Percentiles rank a stretch among this genome's conserved stretches.
Conservation (phyloP, 805 yeast genomes). For the Candida awuae region DNA sequence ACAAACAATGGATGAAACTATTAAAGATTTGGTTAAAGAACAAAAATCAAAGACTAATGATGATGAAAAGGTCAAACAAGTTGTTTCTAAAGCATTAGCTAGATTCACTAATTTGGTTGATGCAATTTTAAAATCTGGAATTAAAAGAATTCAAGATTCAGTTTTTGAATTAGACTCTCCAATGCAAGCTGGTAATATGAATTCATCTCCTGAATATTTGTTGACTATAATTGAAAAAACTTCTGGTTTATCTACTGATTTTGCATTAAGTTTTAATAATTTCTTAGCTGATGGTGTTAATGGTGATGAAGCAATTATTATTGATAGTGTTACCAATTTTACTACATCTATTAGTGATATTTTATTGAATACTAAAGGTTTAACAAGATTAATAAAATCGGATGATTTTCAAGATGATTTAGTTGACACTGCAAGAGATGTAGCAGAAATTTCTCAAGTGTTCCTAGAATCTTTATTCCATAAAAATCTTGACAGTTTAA, state of each 20-base stretch:
- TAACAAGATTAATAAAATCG: slow-evolving; percentile 44
- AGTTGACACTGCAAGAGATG: slow-evolving; percentile 40
- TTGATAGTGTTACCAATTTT: slow-evolving; percentile 55
- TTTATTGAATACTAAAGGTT: slow-evolving; percentile 61
- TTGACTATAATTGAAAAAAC: slow-evolving; percentile 64
- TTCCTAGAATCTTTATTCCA: slow-evolving; percentile 57
- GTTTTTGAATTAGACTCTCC: slow-evolving; percentile 66
- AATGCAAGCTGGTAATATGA: slow-evolving; percentile 74
- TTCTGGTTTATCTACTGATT: slow-evolving; percentile 65
- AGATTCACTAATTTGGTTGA: slow-evolving; percentile 53
- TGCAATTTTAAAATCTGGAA: slow-evolving; percentile 60
- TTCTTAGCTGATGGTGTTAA: slow-evolving; percentile 70
- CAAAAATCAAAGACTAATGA: slow-evolving; percentile 42
- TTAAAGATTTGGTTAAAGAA: slow-evolving; percentile 46
- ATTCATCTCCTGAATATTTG: slow-evolving; percentile 62
- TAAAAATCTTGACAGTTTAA: slow-evolving; percentile 38
- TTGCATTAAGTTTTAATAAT: slow-evolving; percentile 68
- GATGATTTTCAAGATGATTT: slow-evolving; percentile 47
- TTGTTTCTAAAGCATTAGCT: slow-evolving; percentile 38
- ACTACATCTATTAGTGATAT: slow-evolving; percentile 56
- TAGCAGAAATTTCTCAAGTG: slow-evolving; percentile 52
- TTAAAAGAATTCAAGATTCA: slow-evolving; percentile 65
- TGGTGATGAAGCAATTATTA: slow-evolving; percentile 54
- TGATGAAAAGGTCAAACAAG: slow-evolving; percentile 51
- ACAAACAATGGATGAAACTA: slow-evolving; percentile 70